Evolutionary conservation across 2,329 filamentous ascomycete species (phyloP).

Genomic region (Trichoderma asperellum): DNA sequence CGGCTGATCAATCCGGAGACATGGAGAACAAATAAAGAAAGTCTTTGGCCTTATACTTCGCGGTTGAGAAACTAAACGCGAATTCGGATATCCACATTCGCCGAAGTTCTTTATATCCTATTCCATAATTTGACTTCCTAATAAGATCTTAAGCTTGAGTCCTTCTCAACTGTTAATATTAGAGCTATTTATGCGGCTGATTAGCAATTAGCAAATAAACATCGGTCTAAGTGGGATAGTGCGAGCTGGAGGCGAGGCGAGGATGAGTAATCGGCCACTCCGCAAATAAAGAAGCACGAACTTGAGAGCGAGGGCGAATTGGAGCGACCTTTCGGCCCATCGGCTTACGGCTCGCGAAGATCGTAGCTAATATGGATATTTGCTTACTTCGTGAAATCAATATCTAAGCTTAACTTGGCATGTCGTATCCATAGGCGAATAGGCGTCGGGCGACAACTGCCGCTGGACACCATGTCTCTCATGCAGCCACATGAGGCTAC

Average conservation of each 20-base stretch:
- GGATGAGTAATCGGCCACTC: conserved; percentile 3
- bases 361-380: background rate
- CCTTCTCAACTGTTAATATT: background rate
- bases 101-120: background rate
- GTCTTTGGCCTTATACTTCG: background rate
- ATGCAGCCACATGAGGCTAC: background rate
- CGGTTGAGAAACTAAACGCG: background rate
- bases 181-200: background rate
- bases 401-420: background rate
- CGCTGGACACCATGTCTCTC: background rate
- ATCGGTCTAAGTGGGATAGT: background rate
- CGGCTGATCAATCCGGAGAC: background rate
- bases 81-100: background rate
- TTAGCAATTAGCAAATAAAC: conserved; percentile 2
- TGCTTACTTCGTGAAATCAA: background rate
- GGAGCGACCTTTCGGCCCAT: background rate
- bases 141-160: background rate
- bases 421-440: background rate
- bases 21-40: background rate
- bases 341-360: background rate
- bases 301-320: background rate
- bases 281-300: background rate
- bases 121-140: background rate
- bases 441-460: background rate
- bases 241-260: background rate